Conservation (phyloP, 2,329 filamentous ascomycete species). For the Claviceps monticola region DNA sequence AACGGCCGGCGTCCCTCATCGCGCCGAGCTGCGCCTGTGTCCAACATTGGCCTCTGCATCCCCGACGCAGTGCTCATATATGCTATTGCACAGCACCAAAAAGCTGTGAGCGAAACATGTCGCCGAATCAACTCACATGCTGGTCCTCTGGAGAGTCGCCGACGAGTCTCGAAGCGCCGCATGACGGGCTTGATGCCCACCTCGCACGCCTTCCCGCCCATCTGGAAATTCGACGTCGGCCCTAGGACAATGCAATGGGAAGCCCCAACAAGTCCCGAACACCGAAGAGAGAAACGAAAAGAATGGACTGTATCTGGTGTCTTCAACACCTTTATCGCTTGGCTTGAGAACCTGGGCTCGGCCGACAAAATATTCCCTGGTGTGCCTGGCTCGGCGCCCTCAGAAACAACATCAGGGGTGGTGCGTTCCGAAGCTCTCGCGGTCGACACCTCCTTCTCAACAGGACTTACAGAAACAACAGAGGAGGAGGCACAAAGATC, state of each 20-base stretch:
- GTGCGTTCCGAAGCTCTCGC: slow-evolving; percentile 5
- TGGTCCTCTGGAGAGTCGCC: slow-evolving; percentile 41
- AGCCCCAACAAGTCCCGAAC: slow-evolving; percentile 25
- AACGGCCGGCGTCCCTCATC: slow-evolving; percentile 14
- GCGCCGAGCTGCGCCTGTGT: slow-evolving; percentile 7
- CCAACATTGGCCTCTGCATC: slow-evolving; percentile 17
- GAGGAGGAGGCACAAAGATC: background rate
- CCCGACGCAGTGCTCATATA: slow-evolving; percentile 19
- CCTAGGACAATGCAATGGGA: slow-evolving; percentile 39
- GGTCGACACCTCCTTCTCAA: background rate
- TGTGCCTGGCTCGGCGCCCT: background rate
- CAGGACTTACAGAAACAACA: background rate
- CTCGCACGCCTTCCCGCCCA: slow-evolving; percentile 21
- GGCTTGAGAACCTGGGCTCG: slow-evolving; percentile 13
- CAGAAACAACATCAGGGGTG: background rate
- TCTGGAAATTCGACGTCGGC: slow-evolving; percentile 33
- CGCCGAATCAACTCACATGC: slow-evolving; percentile 29
- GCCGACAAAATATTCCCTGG: slow-evolving; percentile 11
- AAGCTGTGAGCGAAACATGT: slow-evolving; percentile 8
- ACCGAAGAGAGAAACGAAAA: slow-evolving; percentile 12
- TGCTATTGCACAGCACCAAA: slow-evolving; percentile 19
- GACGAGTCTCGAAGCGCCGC: slow-evolving; percentile 36
- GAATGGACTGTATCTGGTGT: slow-evolving; percentile 9
- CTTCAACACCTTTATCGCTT: slow-evolving; percentile 16
- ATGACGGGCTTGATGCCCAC: slow-evolving; percentile 37